Percentiles rank a stretch among this genome's conserved stretches.
phyloP scores from a whole-genome alignment of 139 green algal genomes.

The Microglena sp. region DNA sequence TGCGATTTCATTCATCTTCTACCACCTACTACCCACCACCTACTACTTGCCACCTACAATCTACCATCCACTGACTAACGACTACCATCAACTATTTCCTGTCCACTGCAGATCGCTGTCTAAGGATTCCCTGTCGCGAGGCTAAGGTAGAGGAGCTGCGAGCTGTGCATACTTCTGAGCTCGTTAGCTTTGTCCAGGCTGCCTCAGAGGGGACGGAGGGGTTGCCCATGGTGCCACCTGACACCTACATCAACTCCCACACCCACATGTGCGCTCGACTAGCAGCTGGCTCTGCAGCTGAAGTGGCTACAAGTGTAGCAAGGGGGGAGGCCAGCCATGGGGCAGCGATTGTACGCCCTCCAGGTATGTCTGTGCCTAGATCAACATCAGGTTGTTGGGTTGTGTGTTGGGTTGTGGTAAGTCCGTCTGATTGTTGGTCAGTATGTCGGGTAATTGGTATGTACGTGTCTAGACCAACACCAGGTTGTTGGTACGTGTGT shows the following conservation, averaged over 20 bases:
- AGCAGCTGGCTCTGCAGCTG: conserved; percentile 54
- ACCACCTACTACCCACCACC: too few relatives aligned
- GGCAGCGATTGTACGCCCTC: conserved; percentile 34
- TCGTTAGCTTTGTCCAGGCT: conserved; percentile 32
- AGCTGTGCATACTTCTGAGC: conserved; percentile 43
- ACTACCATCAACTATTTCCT: too few relatives aligned
- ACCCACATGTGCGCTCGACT: conserved; percentile 52
- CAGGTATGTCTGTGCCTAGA: conserved; percentile 1
- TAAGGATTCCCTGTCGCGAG: conserved; percentile 23
- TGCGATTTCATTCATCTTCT: too few relatives aligned
- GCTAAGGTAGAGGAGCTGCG: conserved; percentile 46
- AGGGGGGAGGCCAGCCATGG: conserved; percentile 26
- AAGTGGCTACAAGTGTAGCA: conserved; percentile 37
- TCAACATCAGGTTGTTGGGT: too few relatives aligned
- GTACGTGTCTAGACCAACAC: too few relatives aligned
- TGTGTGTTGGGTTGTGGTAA: too few relatives aligned
- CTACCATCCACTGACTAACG: too few relatives aligned
- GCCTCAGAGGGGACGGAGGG: background rate
- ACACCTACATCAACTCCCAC: conserved; percentile 39
- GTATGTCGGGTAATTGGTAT: too few relatives aligned
- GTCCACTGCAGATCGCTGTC: conserved; percentile 39
- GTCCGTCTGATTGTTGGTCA: too few relatives aligned
- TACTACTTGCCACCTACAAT: too few relatives aligned
- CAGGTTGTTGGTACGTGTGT: too few relatives aligned
- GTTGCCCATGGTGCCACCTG: background rate